Evolutionary conservation across 306 rosid species (phyloP).

Genomic region (Comarum palustre): DNA sequence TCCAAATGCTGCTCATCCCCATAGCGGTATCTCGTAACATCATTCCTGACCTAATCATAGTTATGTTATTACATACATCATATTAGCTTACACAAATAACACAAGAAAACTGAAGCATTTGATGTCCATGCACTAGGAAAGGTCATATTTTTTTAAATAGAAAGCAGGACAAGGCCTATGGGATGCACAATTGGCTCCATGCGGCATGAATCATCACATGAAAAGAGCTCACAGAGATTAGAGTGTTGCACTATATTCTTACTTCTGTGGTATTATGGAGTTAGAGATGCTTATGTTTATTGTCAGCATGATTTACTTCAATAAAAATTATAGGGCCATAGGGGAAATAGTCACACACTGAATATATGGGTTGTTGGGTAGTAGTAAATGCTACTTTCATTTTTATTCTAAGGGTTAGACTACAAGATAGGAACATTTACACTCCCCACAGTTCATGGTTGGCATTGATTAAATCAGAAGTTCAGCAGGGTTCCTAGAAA

Average conservation of each 20-base stretch:
- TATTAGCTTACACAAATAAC: conserved; percentile 4
- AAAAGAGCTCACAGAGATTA: background rate
- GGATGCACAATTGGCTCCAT: background rate
- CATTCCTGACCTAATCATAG: conserved; percentile 67
- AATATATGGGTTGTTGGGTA: background rate
- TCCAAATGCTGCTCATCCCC: conserved; percentile 99
- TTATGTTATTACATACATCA: conserved; percentile 15
- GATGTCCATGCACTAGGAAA: background rate
- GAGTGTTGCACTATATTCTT: background rate
- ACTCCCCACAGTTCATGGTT: background rate
- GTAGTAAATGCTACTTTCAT: background rate
- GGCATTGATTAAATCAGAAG: background rate
- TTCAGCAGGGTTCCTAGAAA: background rate
- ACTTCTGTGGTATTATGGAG: background rate
- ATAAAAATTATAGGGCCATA: background rate
- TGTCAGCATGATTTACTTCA: background rate
- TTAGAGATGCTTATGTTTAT: background rate
- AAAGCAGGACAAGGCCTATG: too few relatives aligned
- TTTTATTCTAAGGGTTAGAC: background rate
- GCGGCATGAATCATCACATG: background rate
- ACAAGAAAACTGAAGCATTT: background rate
- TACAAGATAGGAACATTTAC: background rate
- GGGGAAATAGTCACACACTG: background rate
- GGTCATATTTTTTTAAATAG: too few relatives aligned
- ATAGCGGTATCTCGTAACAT: conserved; percentile 82